Evolutionary conservation across 73 alveolate species (phyloP).

Genomic region (Urostyla sp.): DNA sequence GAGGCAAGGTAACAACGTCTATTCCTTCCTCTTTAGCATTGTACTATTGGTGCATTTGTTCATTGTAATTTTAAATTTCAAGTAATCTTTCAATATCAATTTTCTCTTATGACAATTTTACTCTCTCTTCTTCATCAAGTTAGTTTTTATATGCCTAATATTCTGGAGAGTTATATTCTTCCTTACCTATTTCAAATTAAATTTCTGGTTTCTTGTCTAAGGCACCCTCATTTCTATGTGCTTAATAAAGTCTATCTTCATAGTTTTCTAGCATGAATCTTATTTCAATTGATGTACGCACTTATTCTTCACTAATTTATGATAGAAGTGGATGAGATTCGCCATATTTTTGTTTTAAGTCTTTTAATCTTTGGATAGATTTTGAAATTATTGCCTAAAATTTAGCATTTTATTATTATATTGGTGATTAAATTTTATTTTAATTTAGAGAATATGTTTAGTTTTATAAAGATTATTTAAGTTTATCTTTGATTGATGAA

Average conservation of each 20-base stretch:
- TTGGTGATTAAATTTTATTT: no score
- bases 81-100: not conserved
- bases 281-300: not conserved
- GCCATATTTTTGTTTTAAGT: no score
- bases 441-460: no score
- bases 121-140: not conserved
- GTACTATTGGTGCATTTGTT: not conserved
- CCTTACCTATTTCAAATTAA: not conserved
- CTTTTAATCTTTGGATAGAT: no score
- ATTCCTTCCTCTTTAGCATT: conserved; percentile 24
- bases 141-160: not conserved
- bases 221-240: not conserved
- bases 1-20: not conserved
- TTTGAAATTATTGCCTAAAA: no score
- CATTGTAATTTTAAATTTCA: not conserved
- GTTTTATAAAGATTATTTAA: no score
- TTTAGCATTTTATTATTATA: no score
- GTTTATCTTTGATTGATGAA: no score
- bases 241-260: not conserved
- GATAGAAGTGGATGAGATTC: no score
- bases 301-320: not conserved
- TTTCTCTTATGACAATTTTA: not conserved
- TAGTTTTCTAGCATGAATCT: not conserved
- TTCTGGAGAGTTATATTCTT: no score
- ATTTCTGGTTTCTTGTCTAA: conserved; percentile 1